These are phyloP conservation scores for Nakaseomyces nivariensis DNA, from an alignment of 1,139 yeast species.

Conservation along the genomic window DNA sequence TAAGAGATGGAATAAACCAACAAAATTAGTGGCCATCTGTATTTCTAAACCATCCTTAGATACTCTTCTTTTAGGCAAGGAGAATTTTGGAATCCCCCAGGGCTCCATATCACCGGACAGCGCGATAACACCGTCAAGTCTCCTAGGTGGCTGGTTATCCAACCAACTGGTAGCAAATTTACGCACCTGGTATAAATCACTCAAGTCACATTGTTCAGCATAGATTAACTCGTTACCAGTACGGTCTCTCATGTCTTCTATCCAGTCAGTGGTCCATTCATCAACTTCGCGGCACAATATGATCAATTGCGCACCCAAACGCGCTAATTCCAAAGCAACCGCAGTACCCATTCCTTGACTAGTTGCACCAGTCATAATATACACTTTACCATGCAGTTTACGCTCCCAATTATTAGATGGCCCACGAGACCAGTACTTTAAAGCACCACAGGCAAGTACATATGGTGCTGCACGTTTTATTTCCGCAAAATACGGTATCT, in stretches of 20 bases:
- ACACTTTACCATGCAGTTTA: constrained; percentile 84
- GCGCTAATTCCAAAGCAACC: constrained; percentile 63
- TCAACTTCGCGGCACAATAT: constrained; percentile 61
- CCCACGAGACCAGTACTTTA: constrained; percentile 72
- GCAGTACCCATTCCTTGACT: constrained; percentile 74
- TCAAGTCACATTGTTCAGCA: constrained; percentile 80
- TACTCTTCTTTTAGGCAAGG: constrained; percentile 37
- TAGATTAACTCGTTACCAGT: constrained; percentile 69
- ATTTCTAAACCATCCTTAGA: constrained; percentile 76
- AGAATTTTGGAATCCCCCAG: constrained; percentile 28
- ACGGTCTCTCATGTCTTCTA: constrained; percentile 62
- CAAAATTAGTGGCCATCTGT: constrained; percentile 76
- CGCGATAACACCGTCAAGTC: constrained; percentile 81
- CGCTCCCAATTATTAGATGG: constrained; percentile 80
- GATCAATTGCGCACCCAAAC: constrained; percentile 77
- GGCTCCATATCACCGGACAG: constrained; percentile 83
- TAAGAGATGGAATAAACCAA: constrained; percentile 70
- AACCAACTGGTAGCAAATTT: constrained; percentile 92
- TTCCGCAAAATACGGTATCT: constrained; percentile 62
- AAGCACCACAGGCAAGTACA: constrained; percentile 35
- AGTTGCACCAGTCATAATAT: constrained; percentile 79
- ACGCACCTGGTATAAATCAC: constrained; percentile 66
- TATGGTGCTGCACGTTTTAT: constrained; percentile 48
- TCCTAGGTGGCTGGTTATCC: constrained; percentile 80
- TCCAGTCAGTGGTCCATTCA: constrained; percentile 69